Percentiles rank a stretch among this genome's conserved stretches.
Conservation (phyloP, 306 rosid genomes). For the Begonia masoniana region DNA sequence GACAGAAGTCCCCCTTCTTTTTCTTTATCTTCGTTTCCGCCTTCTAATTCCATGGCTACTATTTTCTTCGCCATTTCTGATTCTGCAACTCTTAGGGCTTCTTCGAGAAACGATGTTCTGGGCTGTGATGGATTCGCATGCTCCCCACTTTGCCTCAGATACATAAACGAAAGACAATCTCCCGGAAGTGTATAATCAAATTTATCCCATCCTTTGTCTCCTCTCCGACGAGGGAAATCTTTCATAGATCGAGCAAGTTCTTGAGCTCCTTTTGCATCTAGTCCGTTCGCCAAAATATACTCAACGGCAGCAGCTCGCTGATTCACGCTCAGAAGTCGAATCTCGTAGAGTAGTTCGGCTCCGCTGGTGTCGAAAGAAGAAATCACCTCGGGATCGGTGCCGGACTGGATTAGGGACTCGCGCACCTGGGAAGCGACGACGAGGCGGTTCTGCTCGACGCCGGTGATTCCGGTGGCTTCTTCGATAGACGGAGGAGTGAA, state of each 20-base stretch:
- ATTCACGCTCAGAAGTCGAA: slow-evolving; percentile 42
- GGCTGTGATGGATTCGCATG: slow-evolving; percentile 28
- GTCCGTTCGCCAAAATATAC: slow-evolving; percentile 23
- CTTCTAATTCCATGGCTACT: slow-evolving; percentile 25
- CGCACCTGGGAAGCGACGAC: slow-evolving; percentile 68
- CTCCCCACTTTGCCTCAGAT: slow-evolving; percentile 54
- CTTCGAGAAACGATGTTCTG: slow-evolving; percentile 35
- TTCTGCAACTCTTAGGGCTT: slow-evolving; percentile 32
- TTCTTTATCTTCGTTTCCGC: not conserved
- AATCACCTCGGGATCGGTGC: slow-evolving; percentile 30
- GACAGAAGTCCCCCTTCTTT: not conserved
- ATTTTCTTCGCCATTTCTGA: slow-evolving; percentile 36
- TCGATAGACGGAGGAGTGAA: slow-evolving; percentile 59
- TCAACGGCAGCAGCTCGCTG: slow-evolving; percentile 57
- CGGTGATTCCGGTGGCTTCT: slow-evolving; percentile 57
- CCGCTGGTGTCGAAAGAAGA: slow-evolving; percentile 48
- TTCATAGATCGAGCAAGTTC: slow-evolving; percentile 75
- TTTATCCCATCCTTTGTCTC: slow-evolving; percentile 56
- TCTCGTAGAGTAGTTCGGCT: slow-evolving; percentile 51
- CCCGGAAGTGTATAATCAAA: slow-evolving; percentile 54
- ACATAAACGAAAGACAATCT: slow-evolving; percentile 63
- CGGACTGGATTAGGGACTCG: slow-evolving; percentile 42
- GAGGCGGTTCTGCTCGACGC: slow-evolving; percentile 62
- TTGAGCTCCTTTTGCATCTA: slow-evolving; percentile 36
- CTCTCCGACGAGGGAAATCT: slow-evolving; percentile 53